Evolutionary conservation across 345 rosid genomes (phyloP).

Genomic region (Lepidium sativum): DNA sequence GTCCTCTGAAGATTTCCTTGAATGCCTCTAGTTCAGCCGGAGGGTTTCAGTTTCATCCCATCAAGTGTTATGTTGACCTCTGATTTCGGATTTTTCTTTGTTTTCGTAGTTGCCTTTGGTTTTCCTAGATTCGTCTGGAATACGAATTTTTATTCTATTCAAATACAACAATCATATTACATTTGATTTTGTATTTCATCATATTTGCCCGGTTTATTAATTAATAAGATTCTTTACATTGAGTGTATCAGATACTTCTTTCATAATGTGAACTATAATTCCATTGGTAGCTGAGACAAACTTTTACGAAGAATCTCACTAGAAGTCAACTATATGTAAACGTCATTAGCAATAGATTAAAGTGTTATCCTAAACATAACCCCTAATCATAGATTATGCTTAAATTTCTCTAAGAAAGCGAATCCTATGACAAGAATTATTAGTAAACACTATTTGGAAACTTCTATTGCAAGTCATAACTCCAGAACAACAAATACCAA

Average conservation of each 20-base stretch:
- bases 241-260: background rate
- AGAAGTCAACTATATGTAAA: background rate
- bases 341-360: background rate
- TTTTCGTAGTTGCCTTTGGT: background rate
- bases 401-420: background rate
- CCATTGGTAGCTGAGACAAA: background rate
- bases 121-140: background rate
- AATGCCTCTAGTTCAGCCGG: constrained; percentile 5
- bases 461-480: constrained; percentile 1
- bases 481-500: background rate
- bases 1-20: constrained; percentile 49
- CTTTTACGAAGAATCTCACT: background rate
- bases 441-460: background rate
- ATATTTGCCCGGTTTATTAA: too few species aligned
- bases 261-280: background rate
- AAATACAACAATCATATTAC: too few species aligned
- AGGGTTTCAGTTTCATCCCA: constrained; percentile 14
- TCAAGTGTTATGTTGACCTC: constrained; percentile 40
- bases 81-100: background rate
- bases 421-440: constrained; percentile 13
- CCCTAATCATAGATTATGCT: background rate
- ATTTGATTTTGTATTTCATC: too few species aligned
- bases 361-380: background rate
- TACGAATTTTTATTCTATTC: too few species aligned
- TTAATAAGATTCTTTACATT: too few species aligned